These are phyloP conservation scores for Dothideomycetidae sp. DNA, from an alignment of 2,329 filamentous ascomycete species.

Conservation along the genomic window DNA sequence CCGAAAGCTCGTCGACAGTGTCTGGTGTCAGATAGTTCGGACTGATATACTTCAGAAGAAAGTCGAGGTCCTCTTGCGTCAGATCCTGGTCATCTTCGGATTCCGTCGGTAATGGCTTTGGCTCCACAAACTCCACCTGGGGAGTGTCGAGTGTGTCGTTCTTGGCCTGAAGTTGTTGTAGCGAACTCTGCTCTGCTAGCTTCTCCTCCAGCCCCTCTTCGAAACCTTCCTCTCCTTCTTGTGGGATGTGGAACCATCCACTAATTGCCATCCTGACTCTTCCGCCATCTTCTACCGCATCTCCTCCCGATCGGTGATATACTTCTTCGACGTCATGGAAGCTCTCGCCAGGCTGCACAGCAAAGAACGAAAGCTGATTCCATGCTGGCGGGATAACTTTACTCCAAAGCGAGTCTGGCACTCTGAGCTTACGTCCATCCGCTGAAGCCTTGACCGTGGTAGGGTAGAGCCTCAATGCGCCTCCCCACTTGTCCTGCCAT, in stretches of 20 bases:
- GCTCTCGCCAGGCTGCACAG: slow-evolving; percentile 93
- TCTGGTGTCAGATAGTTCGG: slow-evolving; percentile 87
- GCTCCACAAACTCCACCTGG: slow-evolving; percentile 31
- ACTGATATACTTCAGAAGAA: slow-evolving; percentile 77
- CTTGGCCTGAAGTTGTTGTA: slow-evolving; percentile 85
- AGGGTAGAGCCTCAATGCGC: slow-evolving; percentile 77
- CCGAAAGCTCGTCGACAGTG: slow-evolving; percentile 66
- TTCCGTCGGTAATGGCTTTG: slow-evolving; percentile 29
- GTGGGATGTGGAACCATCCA: slow-evolving; percentile 97
- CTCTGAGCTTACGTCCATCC: slow-evolving; percentile 58
- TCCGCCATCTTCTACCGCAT: slow-evolving; percentile 51
- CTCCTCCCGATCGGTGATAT: slow-evolving; percentile 50
- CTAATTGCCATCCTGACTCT: slow-evolving; percentile 93
- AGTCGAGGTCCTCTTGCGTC: slow-evolving; percentile 69
- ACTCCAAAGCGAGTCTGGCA: slow-evolving; percentile 62
- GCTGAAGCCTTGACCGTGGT: slow-evolving; percentile 46
- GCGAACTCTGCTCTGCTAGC: slow-evolving; percentile 73
- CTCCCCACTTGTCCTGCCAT: slow-evolving; percentile 88
- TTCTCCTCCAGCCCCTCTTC: slow-evolving; percentile 78
- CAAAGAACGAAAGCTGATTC: slow-evolving; percentile 97
- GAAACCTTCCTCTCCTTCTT: slow-evolving; percentile 84
- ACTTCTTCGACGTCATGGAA: slow-evolving; percentile 99
- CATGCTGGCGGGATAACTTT: slow-evolving; percentile 86
- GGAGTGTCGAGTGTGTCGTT: slow-evolving; percentile 81
- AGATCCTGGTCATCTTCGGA: slow-evolving; percentile 44